Base-by-base conservation (phyloP, 352 stramenopile genomes). In the Pythium aquatile region DNA sequence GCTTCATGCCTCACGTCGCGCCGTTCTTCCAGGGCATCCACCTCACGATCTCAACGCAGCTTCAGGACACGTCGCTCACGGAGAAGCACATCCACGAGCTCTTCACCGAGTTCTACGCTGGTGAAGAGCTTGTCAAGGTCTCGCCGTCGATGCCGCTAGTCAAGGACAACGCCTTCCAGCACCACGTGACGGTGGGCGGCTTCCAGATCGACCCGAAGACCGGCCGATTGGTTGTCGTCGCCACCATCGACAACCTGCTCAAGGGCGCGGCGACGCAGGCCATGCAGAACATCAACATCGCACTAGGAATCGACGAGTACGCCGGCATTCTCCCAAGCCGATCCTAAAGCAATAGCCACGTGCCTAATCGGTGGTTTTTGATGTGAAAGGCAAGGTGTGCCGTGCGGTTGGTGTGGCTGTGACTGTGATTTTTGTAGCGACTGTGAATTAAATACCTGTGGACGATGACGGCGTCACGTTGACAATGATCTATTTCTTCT, bases 271-370 rank as follows among this genome's bases (percentile, higher is more conserved):
- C 91, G 46, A 96, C 88, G 3, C 93, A 98, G 75, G 90, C 90
- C 33, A 74, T 98, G 63, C 93, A 98, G 72, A 98, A 98, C 78
- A 97, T 98, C 72, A 98, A 98, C 73, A 67, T 98, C 32, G 89
- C 95, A 37, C 77, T 98, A 55, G 93, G 90, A 14, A 83, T 98
- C 30, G 83, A 96, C 37, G 93, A 98, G 63, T 90, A 86, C 73
- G 76, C 79, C 7, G 85, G 85, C 33, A 90, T 93, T 48, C 66
- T 77, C 9, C 44, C 65, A 10, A 48, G 28, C 46, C 54, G 58
- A 47, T 59, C 49, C n/a, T 70, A 65, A 65, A 33, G 26, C 44
- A 44, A 48, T 57, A 56, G 26, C 24, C 10, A 60, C 24, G 17
- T 51, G 44, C 16, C 29, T 14, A n/a, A 28, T 51, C 44, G 6